Evolutionary conservation across 2,329 filamentous ascomycete species (phyloP).

Genomic region (Aspergillus pseudoterreus): DNA sequence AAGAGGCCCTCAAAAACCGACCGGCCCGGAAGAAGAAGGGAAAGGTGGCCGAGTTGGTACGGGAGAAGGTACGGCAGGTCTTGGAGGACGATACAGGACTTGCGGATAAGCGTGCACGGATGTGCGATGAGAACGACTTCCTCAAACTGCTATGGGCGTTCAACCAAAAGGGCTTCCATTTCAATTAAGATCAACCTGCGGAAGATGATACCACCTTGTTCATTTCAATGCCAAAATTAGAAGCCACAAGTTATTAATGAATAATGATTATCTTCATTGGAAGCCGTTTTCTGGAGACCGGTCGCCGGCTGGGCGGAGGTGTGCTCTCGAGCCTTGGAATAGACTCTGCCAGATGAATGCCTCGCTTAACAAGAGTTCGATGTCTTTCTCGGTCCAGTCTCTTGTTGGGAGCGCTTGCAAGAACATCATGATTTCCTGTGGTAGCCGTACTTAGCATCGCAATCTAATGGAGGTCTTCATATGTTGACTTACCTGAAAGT

Average conservation of each 20-base stretch:
- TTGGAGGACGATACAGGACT: slow-evolving; percentile 76
- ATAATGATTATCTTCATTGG: slow-evolving; percentile 33
- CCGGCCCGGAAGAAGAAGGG: slow-evolving; percentile 69
- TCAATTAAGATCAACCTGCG: slow-evolving; percentile 53
- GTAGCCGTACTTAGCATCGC: too few relatives aligned
- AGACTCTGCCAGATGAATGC: slow-evolving; percentile 98
- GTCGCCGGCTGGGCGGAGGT: slow-evolving; percentile 54
- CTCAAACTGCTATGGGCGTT: slow-evolving; percentile 77
- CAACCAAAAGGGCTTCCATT: slow-evolving; percentile 91
- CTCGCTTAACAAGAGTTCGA: slow-evolving; percentile 90
- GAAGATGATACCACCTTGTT: slow-evolving; percentile 4
- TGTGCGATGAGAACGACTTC: slow-evolving; percentile 93
- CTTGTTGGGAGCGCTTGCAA: slow-evolving; percentile 89
- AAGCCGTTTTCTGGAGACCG: slow-evolving; percentile 31
- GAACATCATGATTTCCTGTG: slow-evolving; percentile 99
- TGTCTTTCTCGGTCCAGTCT: slow-evolving; percentile 96
- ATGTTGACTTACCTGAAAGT: slow-evolving; percentile 62
- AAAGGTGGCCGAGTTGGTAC: slow-evolving; percentile 75
- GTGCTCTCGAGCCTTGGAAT: slow-evolving; percentile 90
- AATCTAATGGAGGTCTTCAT: too few relatives aligned
- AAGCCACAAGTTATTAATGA: slow-evolving; percentile 22
- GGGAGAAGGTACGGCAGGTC: slow-evolving; percentile 80
- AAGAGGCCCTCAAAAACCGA: slow-evolving; percentile 43
- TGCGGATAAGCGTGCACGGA: slow-evolving; percentile 73
- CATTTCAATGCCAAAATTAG: slow-evolving; percentile 8